phyloP scores from a whole-genome alignment of 106 monocot genomes.

The Acanthochlamys bracteata region DNA sequence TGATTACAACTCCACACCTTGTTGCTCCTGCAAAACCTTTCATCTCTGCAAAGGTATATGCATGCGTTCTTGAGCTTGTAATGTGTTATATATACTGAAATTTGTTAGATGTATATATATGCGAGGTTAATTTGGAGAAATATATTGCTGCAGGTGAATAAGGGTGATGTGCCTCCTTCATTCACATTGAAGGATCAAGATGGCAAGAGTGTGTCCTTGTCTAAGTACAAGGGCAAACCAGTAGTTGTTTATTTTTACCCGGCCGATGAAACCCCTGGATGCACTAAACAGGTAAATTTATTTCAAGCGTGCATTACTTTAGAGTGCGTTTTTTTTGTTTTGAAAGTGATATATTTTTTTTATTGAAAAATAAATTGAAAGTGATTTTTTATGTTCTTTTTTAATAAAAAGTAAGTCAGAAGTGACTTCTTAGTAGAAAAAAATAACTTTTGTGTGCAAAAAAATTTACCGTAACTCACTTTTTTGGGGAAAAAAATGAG shows the following conservation, averaged over 20 bases:
- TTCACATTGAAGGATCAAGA: constrained; percentile 85
- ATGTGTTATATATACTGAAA: no score
- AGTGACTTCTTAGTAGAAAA: no score
- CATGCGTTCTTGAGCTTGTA: no score
- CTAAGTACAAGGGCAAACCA: constrained; percentile 84
- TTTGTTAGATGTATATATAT: not conserved
- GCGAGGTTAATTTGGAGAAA: not conserved
- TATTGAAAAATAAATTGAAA: no score
- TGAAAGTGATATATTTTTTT: no score
- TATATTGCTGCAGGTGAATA: constrained; percentile 64
- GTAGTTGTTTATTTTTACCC: constrained; percentile 95
- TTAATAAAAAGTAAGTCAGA: no score
- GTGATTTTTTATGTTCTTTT: no score
- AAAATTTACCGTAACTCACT: no score
- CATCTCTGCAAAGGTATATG: constrained; percentile 62
- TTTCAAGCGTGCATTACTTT: no score
- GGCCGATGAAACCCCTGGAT: constrained; percentile 88
- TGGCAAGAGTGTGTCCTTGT: constrained; percentile 60
- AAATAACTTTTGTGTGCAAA: no score
- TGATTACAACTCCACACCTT: constrained; percentile 5
- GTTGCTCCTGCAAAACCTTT: constrained; percentile 1
- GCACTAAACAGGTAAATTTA: constrained; percentile 97
- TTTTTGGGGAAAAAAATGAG: no score
- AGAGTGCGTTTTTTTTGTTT: no score
- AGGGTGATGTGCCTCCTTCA: constrained; percentile 46